A percentile compares a stretch with the other conserved stretches of the same genome.
Conservation (phyloP, 139 green algal species). For the Micromonas commoda region DNA sequence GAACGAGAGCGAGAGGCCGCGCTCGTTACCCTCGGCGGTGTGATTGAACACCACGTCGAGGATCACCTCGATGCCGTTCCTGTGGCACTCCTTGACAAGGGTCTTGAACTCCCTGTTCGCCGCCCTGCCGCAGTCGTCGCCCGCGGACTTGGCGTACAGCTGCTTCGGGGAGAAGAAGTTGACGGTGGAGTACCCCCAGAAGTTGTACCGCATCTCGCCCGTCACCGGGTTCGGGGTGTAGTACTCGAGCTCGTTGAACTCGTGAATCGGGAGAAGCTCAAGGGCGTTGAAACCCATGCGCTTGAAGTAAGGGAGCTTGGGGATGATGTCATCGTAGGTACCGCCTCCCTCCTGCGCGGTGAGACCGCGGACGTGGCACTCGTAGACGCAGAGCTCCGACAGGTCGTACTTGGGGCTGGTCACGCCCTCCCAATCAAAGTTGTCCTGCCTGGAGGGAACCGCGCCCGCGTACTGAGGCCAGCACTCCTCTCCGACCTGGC, state of each 20-base stretch:
- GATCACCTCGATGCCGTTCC: constrained; percentile 92
- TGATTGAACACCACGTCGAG: constrained; percentile 99
- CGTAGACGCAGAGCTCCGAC: constrained; percentile 84
- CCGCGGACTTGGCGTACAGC: constrained; percentile 50
- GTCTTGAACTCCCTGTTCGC: constrained; percentile 80
- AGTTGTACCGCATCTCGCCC: constrained; percentile 69
- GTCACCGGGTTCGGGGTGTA: constrained; percentile 51
- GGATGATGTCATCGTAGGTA: constrained; percentile 77
- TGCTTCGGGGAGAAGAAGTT: constrained; percentile 93
- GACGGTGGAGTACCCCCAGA: constrained; percentile 96
- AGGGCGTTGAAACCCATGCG: constrained; percentile 86
- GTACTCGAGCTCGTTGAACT: constrained; percentile 99
- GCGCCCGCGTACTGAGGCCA: constrained; percentile 74
- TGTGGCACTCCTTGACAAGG: constrained; percentile 79
- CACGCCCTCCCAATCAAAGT: constrained; percentile 53
- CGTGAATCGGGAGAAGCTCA: constrained; percentile 92
- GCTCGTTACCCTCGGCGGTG: constrained; percentile 93
- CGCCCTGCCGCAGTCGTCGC: constrained; percentile 28
- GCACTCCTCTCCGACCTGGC: constrained; percentile 54
- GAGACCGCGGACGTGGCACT: constrained; percentile 95
- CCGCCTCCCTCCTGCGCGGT: constrained; percentile 55
- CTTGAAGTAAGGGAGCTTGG: constrained; percentile 86
- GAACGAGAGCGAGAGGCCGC: constrained; percentile 85
- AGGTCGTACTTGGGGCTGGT: constrained; percentile 34
- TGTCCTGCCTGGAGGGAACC: constrained; percentile 44